Evolutionary conservation across 495 filamentous ascomycete species (phyloP), one percentile per base, ranked within the genome.

Genomic region (Neurospora tetrasperma): DNA sequence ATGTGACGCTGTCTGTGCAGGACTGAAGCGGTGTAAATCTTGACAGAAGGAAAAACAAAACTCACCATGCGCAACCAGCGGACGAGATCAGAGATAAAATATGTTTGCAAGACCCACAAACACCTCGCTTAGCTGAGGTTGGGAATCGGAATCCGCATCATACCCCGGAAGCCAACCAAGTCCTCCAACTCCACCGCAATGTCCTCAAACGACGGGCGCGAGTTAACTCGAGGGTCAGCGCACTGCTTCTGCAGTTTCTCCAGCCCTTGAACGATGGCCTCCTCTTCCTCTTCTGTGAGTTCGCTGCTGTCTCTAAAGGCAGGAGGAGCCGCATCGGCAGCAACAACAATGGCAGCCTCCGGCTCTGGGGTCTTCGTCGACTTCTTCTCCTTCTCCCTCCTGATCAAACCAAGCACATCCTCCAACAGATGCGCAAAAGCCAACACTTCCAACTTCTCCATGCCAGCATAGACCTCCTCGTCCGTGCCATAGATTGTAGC

Each of bases 361-460:
- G 46, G 20, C 46, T 54, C 20, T 27, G 46, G 20, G 1, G 20
- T 27, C 20, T 54, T 10, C 4, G 11, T 54, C 5, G 27, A 4
- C 54, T 62, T 62, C 54, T 40, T 72, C n/a, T 69, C 74, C 42
- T 71, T 69, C 27, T 73, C 69, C n/a, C 38, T 71, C 16, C 10
- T 62, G 41, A 78, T 42, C 43, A 76, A 9, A 40, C 73, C 73
- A 18, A 83, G 73, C 14, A 86, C 46, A 72, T 84, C 81, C 69
- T 84, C 84, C 70, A 84, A 72, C 42, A 86, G 75, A 71, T 83
- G 76, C 20, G 78, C 83, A 74, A 85, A 86, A 12, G 84, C 84
- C 71, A 83, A 76, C 18, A 85, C 82, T 71, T 86, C 84, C 40
- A 85, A 71, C 75, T 72, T 80, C 75, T 86, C 83, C 4, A 85